phyloP scores from a whole-genome alignment of 805 yeast species.

The Wickerhamomyces sydowiorum region DNA sequence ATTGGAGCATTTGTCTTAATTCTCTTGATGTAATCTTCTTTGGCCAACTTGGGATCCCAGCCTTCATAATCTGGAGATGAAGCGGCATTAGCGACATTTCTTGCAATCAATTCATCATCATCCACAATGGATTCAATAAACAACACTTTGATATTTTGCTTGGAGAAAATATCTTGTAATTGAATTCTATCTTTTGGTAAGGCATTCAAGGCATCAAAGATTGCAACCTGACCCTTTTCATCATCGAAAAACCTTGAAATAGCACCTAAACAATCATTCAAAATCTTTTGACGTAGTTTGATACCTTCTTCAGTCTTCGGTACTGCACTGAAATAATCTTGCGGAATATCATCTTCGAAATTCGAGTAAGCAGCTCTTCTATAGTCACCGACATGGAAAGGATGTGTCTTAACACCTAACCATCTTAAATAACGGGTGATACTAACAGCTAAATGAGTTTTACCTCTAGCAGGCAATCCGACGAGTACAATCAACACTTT shows the following conservation, averaged over 20 bases:
- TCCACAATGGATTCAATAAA: slow-evolving; percentile 88
- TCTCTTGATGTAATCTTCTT: slow-evolving; percentile 68
- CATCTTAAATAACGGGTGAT: slow-evolving; percentile 89
- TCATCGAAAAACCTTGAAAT: slow-evolving; percentile 63
- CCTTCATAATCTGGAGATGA: slow-evolving; percentile 81
- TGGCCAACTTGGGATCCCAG: slow-evolving; percentile 72
- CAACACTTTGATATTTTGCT: slow-evolving; percentile 63
- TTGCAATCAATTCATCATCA: slow-evolving; percentile 57
- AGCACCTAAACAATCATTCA: slow-evolving; percentile 62
- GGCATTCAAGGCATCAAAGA: slow-evolving; percentile 94
- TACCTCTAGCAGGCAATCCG: slow-evolving; percentile 95
- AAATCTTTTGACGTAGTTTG: slow-evolving; percentile 49
- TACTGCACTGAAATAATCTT: slow-evolving; percentile 59
- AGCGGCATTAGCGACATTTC: slow-evolving; percentile 80
- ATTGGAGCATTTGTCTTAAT: slow-evolving; percentile 61
- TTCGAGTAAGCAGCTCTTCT: slow-evolving; percentile 44
- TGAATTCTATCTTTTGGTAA: slow-evolving; percentile 58
- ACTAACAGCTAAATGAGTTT: slow-evolving; percentile 88
- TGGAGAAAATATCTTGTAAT: slow-evolving; percentile 47
- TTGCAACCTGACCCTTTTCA: slow-evolving; percentile 89
- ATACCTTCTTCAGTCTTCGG: slow-evolving; percentile 44
- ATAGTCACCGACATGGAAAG: slow-evolving; percentile 90
- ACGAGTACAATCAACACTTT: slow-evolving; percentile 82
- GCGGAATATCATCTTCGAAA: slow-evolving; percentile 46
- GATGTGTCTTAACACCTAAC: slow-evolving; percentile 91